Evolutionary conservation across 345 rosid genomes (phyloP).

Genomic region (Cardiospermum halicacabum): DNA sequence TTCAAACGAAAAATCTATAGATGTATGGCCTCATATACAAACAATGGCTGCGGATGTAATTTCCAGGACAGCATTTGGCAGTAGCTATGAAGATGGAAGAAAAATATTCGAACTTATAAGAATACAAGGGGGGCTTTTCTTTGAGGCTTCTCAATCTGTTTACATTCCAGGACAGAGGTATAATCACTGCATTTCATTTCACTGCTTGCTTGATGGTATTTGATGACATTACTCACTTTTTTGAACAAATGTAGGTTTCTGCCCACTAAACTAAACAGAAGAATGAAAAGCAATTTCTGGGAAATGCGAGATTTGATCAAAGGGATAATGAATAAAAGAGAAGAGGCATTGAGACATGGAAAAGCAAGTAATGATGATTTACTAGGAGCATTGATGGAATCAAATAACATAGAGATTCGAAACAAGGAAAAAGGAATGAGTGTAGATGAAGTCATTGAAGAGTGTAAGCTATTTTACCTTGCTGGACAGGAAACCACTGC

Average conservation of each 20-base stretch:
- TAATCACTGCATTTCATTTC: too few relatives aligned
- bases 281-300: constrained; percentile 23
- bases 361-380: constrained; percentile 31
- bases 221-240: too few relatives aligned
- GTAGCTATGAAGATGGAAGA: constrained; percentile 68
- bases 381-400: constrained; percentile 39
- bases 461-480: constrained; percentile 62
- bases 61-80: constrained; percentile 55
- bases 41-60: constrained; percentile 34
- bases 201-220: too few relatives aligned
- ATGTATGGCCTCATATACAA: constrained; percentile 23
- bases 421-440: constrained; percentile 32
- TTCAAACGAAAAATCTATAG: constrained; percentile 1
- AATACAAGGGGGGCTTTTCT: constrained; percentile 34
- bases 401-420: constrained; percentile 23
- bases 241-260: constrained; percentile 31
- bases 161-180: constrained; percentile 71
- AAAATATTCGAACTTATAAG: constrained; percentile 49
- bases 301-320: constrained; percentile 25
- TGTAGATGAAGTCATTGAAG: constrained; percentile 54
- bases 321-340: constrained; percentile 32
- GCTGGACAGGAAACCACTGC: constrained; percentile 79
- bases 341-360: constrained; percentile 29
- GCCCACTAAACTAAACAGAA: constrained; percentile 28
- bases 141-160: constrained; percentile 22